phyloP scores from a whole-genome alignment of 2,329 filamentous ascomycete species.

The Cordyceps sp. region DNA sequence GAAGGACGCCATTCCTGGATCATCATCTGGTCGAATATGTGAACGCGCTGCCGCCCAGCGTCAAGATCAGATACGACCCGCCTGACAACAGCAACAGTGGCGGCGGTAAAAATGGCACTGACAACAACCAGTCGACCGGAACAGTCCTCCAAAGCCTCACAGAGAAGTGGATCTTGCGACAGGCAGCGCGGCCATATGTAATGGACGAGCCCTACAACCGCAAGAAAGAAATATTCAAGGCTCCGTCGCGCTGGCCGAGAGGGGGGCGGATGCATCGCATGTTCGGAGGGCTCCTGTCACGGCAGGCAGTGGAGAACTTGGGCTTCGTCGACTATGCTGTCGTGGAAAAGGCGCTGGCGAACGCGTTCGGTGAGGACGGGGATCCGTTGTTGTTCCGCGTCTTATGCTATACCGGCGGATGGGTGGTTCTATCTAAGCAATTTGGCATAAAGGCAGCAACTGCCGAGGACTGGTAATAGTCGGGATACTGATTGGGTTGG shows the following conservation, averaged over 20 bases:
- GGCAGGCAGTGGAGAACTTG: conserved; percentile 17
- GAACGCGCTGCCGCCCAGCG: conserved; percentile 3
- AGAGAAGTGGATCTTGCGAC: conserved; percentile 34
- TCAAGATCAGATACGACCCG: conserved; percentile 1
- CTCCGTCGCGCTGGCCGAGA: conserved; percentile 21
- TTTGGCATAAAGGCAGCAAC: not conserved
- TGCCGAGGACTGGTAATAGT: not conserved
- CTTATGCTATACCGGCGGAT: not conserved
- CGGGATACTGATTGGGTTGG: not conserved
- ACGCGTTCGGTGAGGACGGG: not conserved
- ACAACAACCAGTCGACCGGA: too few relatives aligned
- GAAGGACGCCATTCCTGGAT: conserved; percentile 17
- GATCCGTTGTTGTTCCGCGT: not conserved
- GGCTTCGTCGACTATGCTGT: conserved; percentile 20
- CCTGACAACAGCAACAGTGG: not conserved
- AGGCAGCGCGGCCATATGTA: conserved; percentile 31
- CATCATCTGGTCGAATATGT: conserved; percentile 6
- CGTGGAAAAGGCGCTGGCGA: not conserved
- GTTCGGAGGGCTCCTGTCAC: conserved; percentile 14
- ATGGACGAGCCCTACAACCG: conserved; percentile 31
- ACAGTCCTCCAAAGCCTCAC: conserved; percentile 12
- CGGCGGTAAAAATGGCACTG: too few relatives aligned
- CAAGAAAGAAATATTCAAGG: conserved; percentile 32
- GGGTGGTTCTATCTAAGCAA: not conserved
- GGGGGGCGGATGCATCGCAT: conserved; percentile 24